A percentile compares a stretch with the other conserved stretches of the same genome.
Evolutionary conservation across 441 rosid species (phyloP).

Genomic region (Pelargonium australe): DNA sequence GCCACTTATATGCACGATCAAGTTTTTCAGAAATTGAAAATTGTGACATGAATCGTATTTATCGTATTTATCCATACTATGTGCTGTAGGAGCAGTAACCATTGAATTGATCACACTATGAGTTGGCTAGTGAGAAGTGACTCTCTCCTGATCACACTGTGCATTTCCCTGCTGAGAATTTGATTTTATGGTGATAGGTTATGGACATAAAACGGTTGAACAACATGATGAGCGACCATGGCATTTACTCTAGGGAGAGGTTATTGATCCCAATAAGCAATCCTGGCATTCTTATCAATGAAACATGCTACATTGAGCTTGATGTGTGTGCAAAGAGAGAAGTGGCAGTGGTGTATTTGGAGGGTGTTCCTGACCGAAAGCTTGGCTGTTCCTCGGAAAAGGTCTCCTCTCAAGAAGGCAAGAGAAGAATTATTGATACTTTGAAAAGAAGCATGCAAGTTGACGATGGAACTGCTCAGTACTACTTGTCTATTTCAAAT

Average conservation of each 20-base stretch:
- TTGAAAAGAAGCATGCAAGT: slow-evolving; percentile 81
- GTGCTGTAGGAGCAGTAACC: too few relatives aligned
- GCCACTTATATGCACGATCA: too few relatives aligned
- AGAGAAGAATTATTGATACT: slow-evolving; percentile 54
- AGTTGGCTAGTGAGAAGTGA: too few relatives aligned
- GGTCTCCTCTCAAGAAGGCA: slow-evolving; percentile 44
- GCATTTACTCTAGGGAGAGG: slow-evolving; percentile 80
- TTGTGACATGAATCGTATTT: too few relatives aligned
- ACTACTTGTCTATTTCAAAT: slow-evolving; percentile 67
- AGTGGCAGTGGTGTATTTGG: slow-evolving; percentile 72
- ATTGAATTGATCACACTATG: too few relatives aligned
- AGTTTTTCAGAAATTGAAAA: too few relatives aligned
- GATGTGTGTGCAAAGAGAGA: slow-evolving; percentile 73
- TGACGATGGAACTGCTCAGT: slow-evolving; percentile 76
- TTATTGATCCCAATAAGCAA: slow-evolving; percentile 69
- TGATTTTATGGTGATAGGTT: slow-evolving; percentile 40
- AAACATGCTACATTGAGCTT: slow-evolving; percentile 73
- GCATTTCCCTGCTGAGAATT: too few relatives aligned
- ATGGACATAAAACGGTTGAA: slow-evolving; percentile 71
- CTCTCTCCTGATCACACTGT: too few relatives aligned
- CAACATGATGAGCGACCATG: slow-evolving; percentile 93
- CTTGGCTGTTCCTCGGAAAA: slow-evolving; percentile 26
- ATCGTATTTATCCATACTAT: too few relatives aligned
- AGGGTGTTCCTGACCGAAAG: slow-evolving; percentile 44
- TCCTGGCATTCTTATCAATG: slow-evolving; percentile 44